Evolutionary conservation across 345 rosid species (phyloP).

Genomic region (Camelina hispida): DNA sequence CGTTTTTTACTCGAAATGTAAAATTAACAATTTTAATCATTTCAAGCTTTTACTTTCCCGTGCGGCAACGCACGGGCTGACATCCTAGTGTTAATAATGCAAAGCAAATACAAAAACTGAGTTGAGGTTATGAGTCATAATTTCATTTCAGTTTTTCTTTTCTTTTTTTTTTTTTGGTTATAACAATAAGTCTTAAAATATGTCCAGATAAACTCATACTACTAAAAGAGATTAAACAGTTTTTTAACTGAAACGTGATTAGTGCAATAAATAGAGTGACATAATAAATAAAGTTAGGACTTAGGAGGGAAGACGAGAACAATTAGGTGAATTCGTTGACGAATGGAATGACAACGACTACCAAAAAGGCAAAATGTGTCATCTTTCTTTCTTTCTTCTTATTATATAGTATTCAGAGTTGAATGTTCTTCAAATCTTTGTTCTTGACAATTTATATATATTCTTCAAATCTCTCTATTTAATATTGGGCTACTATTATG

Average conservation of each 20-base stretch:
- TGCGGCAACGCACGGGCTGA: too few relatives aligned
- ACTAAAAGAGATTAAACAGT: background rate
- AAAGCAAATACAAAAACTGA: background rate
- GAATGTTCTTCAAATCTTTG: conserved; percentile 23
- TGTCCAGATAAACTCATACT: background rate
- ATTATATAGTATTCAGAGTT: background rate
- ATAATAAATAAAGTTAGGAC: background rate
- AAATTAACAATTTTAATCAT: too few relatives aligned
- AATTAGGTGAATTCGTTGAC: conserved; percentile 32
- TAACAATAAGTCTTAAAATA: background rate
- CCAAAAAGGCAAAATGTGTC: conserved; percentile 36
- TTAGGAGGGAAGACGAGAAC: background rate
- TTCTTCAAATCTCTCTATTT: background rate
- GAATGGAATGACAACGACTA: conserved; percentile 32
- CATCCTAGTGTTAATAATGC: conserved; percentile 27
- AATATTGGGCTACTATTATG: background rate
- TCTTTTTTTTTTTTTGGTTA: background rate
- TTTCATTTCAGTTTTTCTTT: background rate
- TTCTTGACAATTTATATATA: background rate
- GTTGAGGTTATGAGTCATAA: background rate
- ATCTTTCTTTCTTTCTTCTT: conserved; percentile 24
- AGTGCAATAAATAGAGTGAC: conserved; percentile 31
- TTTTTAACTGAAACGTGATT: conserved; percentile 23
- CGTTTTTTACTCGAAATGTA: too few relatives aligned
- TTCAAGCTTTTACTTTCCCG: too few relatives aligned